Evolutionary conservation across 345 rosid species (phyloP).

Genomic region (Lepidium didymum): DNA sequence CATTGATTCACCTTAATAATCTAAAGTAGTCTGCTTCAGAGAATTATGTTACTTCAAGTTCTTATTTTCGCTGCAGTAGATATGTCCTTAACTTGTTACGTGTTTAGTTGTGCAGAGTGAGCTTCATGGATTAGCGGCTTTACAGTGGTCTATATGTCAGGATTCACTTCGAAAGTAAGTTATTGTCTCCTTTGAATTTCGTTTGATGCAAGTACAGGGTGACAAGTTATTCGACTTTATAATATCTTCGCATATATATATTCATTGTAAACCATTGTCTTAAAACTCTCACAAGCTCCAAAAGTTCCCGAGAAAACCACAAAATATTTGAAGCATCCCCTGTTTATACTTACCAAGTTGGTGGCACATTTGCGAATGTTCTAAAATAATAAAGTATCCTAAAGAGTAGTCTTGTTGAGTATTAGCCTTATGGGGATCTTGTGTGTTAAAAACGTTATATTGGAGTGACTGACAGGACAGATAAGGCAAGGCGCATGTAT

Average conservation of each 20-base stretch:
- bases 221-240: not conserved
- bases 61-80: not conserved
- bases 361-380: not conserved
- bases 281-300: not conserved
- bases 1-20: not conserved
- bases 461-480: conserved; percentile 40
- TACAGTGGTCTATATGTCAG: conserved; percentile 92
- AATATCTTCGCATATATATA: not conserved
- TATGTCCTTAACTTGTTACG: conserved; percentile 16
- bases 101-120: conserved; percentile 58
- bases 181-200: not conserved
- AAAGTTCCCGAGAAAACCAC: not conserved
- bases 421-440: not conserved
- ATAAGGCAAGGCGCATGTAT: conserved; percentile 67
- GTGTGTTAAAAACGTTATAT: not conserved
- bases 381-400: not conserved
- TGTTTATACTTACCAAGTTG: not conserved
- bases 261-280: not conserved
- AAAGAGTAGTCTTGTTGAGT: not conserved
- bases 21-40: not conserved
- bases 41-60: not conserved
- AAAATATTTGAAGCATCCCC: not conserved
- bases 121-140: conserved; percentile 86
- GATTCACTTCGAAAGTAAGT: conserved; percentile 60
- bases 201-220: not conserved